A percentile compares a stretch with the other conserved stretches of the same genome.
Conservation (phyloP, 1,284 basidiomycete species). For the Boletus chippewaensis region DNA sequence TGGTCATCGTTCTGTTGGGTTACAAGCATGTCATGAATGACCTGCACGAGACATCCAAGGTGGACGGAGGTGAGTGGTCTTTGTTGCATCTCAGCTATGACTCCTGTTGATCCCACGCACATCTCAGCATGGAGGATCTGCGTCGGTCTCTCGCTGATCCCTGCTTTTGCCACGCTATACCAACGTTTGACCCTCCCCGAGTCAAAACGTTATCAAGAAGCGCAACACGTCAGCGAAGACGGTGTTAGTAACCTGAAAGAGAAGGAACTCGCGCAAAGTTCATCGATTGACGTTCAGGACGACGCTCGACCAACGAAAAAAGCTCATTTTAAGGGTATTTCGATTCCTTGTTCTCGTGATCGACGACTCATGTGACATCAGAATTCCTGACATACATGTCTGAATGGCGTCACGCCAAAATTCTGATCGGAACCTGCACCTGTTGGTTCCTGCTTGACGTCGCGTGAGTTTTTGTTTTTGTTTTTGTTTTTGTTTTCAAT, state of each 20-base stretch:
- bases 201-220: slow-evolving; percentile 49
- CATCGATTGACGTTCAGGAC: slow-evolving; percentile 3
- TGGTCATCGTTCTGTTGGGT: slow-evolving; percentile 62
- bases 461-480: slow-evolving; percentile 30
- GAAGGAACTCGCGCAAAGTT: slow-evolving; percentile 15
- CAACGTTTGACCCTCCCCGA: slow-evolving; percentile 72
- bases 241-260: slow-evolving; percentile 31
- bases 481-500: neutral
- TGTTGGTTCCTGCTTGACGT: slow-evolving; percentile 57
- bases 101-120: slow-evolving; percentile 24
- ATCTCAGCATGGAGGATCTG: slow-evolving; percentile 45
- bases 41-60: slow-evolving; percentile 50
- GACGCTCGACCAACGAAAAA: slow-evolving; percentile 26
- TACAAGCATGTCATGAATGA: slow-evolving; percentile 63
- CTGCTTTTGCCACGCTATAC: slow-evolving; percentile 57
- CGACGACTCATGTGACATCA: slow-evolving; percentile 7
- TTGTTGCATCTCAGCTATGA: neutral
- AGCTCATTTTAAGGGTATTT: slow-evolving; percentile 36
- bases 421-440: slow-evolving; percentile 45
- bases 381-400: slow-evolving; percentile 49
- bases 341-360: neutral
- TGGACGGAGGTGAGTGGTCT: slow-evolving; percentile 51
- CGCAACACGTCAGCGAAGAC: slow-evolving; percentile 34
- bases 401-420: slow-evolving; percentile 51
- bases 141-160: slow-evolving; percentile 48